A percentile compares a stretch with the other conserved stretches of the same genome.
Conservation (phyloP, 1,284 basidiomycete species). For the Cryptococcus sp. region DNA sequence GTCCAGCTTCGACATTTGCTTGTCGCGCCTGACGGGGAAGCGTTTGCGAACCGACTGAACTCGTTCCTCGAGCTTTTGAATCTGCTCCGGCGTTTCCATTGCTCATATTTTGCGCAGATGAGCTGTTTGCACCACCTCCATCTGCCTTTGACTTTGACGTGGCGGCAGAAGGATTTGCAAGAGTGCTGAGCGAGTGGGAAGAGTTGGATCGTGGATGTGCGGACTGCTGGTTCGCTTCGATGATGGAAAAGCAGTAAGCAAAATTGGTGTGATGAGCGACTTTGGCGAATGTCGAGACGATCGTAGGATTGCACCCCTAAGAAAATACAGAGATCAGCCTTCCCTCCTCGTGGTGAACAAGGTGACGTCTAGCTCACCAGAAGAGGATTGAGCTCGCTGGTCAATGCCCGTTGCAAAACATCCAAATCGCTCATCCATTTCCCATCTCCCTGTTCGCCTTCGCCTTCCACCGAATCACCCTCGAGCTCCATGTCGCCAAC, state of each 20-base stretch:
- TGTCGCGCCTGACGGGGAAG: slow-evolving; percentile 46
- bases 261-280: slow-evolving; percentile 90
- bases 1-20: slow-evolving; percentile 62
- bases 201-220: slow-evolving; percentile 27
- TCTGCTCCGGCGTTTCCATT: too few species aligned
- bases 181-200: slow-evolving; percentile 16
- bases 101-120: neutral
- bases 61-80: neutral
- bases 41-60: slow-evolving; percentile 19
- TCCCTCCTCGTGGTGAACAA: neutral
- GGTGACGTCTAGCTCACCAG: slow-evolving; percentile 62
- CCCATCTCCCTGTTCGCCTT: slow-evolving; percentile 55
- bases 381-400: slow-evolving; percentile 83
- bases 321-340: neutral
- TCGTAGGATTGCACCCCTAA: slow-evolving; percentile 82
- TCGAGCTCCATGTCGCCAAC: slow-evolving; percentile 57
- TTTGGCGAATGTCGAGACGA: slow-evolving; percentile 92
- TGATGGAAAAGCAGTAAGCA: slow-evolving; percentile 90
- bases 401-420: slow-evolving; percentile 77
- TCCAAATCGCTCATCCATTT: slow-evolving; percentile 81
- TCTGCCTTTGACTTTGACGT: neutral
- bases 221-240: slow-evolving; percentile 71
- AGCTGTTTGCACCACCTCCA: neutral
- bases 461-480: slow-evolving; percentile 45
- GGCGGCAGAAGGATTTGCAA: slow-evolving; percentile 17